Base-by-base conservation (phyloP, 768 basidiomycete genomes). In the Boletus pseudopeckii region DNA sequence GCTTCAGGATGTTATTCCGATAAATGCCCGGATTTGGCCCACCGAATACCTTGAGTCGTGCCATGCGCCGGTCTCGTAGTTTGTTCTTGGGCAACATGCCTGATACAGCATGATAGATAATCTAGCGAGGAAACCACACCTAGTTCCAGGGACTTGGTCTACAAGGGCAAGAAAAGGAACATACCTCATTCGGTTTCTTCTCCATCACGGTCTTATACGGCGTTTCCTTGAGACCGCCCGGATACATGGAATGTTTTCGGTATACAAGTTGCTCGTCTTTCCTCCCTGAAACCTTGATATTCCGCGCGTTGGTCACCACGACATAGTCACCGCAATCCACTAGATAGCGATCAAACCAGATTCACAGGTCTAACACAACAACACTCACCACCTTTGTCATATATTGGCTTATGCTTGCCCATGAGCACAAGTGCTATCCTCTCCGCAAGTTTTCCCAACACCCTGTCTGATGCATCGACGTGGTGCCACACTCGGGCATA, bases 71-170 rank as follows among this genome's bases (percentile, higher is more conserved):
- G 44, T 96, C 90, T 24, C 97, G 84, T 56, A 97, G 83, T 58
- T 89, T 95, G 77, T 99, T 99, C 74, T 98, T 99, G 33, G 96
- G 97, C 50, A 99, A 78, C 97, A 99, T 99, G 63, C 96, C 92
- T 11, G 96, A 90, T 5, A 99, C 97, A 4, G 97, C 97, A 59
- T 92, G 84, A 13, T 92, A 85, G 53, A 99, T 92, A 61, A 98
- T 91, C 97, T 99, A 67, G 15, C 52, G 5, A 14, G 18, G 32
- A 47, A 37, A 34, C 40, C 17, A 44, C 5, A 14, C 18, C 4
- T 13, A 17, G 33, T 24, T 47, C n/a, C 18, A 52, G 1, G 14
- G 20, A 32, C 18, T 32, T 28, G 30, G 51, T 37, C 30, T 3
- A 50, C 47, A 20, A 38, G 32, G 53, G 44, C 37, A 33, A 13